These are phyloP conservation scores for Polyporus tsugae DNA, from an alignment of 1,284 basidiomycete genomes.

Conservation along the genomic window DNA sequence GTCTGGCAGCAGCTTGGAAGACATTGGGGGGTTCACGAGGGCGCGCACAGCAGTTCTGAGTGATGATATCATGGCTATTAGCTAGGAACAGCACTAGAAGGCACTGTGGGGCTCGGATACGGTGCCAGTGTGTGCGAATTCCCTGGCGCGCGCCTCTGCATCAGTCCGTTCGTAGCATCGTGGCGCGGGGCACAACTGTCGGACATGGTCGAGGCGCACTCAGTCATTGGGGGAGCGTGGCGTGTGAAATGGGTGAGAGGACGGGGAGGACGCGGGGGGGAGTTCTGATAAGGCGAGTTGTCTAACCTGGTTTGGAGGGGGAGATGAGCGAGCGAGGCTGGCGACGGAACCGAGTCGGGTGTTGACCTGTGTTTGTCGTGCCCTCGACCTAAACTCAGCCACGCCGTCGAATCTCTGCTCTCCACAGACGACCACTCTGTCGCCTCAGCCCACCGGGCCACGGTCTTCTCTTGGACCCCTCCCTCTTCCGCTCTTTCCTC, in stretches of 20 bases:
- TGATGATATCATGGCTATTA: slow-evolving; percentile 20
- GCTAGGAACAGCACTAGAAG: slow-evolving; percentile 6
- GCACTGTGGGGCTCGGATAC: not conserved
- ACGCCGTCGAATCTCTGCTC: not conserved
- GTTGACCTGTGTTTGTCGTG: slow-evolving; percentile 33
- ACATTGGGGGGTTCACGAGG: not conserved
- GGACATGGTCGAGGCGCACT: not conserved
- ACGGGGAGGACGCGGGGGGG: slow-evolving; percentile 4
- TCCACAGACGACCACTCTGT: not conserved
- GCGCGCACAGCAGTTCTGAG: not conserved
- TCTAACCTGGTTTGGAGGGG: slow-evolving; percentile 4
- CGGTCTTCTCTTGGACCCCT: slow-evolving; percentile 23
- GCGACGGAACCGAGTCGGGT: slow-evolving; percentile 26
- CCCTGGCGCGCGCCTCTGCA: not conserved
- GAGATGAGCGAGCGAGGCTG: slow-evolving; percentile 2
- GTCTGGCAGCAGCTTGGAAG: not conserved
- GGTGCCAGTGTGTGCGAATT: not conserved
- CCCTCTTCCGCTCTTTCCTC: slow-evolving; percentile 26
- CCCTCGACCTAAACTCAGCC: slow-evolving; percentile 23
- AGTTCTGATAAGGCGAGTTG: slow-evolving; percentile 7
- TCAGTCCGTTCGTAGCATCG: slow-evolving; percentile 4
- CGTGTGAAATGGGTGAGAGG: not conserved
- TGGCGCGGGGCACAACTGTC: not conserved
- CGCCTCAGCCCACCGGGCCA: slow-evolving; percentile 4
- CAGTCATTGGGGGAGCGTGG: not conserved